Evolutionary conservation across 2,329 filamentous ascomycete genomes (phyloP).

Genomic region (Tolypocladium ophioglossoides): DNA sequence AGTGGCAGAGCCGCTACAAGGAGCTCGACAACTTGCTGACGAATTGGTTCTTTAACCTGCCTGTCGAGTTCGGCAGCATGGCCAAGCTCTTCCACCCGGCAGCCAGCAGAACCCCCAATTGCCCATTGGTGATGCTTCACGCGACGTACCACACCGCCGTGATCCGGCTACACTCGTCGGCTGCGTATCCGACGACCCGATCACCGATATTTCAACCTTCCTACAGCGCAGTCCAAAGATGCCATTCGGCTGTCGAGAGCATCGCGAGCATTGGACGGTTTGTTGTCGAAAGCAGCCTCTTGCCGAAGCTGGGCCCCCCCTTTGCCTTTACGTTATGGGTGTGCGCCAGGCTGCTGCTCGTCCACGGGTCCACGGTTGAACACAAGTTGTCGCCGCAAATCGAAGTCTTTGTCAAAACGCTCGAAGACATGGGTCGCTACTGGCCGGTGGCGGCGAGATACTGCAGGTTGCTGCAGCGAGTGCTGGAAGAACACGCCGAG

Average conservation of each 20-base stretch:
- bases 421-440: slow-evolving; percentile 69
- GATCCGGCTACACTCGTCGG: slow-evolving; percentile 83
- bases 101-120: slow-evolving; percentile 60
- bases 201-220: slow-evolving; percentile 85
- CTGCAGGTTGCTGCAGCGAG: slow-evolving; percentile 65
- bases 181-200: slow-evolving; percentile 81
- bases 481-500: slow-evolving; percentile 77
- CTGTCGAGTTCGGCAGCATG: slow-evolving; percentile 76
- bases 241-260: slow-evolving; percentile 72
- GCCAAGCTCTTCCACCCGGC: slow-evolving; percentile 60
- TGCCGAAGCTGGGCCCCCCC: slow-evolving; percentile 74
- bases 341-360: slow-evolving; percentile 72
- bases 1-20: slow-evolving; percentile 81
- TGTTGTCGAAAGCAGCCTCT: slow-evolving; percentile 62
- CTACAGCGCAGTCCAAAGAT: slow-evolving; percentile 74
- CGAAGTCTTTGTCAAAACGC: slow-evolving; percentile 68
- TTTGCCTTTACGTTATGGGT: slow-evolving; percentile 94
- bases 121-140: slow-evolving; percentile 84
- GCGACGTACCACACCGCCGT: slow-evolving; percentile 83
- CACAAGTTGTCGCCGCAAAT: slow-evolving; percentile 74
- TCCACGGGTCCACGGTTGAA: slow-evolving; percentile 84
- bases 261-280: slow-evolving; percentile 71
- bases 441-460: slow-evolving; percentile 85
- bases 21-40: slow-evolving; percentile 72
- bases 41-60: slow-evolving; percentile 75